A percentile compares a stretch with the other conserved stretches of the same genome.
phyloP scores from a whole-genome alignment of 345 rosid species.

The Eucalyptus curtisii region DNA sequence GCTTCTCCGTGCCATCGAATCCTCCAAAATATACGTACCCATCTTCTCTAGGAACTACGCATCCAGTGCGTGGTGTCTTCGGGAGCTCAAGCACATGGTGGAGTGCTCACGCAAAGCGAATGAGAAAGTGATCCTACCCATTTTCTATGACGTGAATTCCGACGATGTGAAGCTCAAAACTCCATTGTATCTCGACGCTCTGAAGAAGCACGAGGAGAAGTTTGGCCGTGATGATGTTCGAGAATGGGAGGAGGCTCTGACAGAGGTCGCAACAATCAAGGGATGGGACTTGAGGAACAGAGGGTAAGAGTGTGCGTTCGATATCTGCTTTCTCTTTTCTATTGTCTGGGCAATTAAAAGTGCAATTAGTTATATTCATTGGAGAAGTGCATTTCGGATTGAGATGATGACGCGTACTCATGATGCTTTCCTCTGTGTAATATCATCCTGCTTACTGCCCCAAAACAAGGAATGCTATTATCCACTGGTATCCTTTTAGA shows the following conservation, averaged over 20 bases:
- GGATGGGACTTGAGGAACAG: neutral
- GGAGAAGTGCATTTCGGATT: neutral
- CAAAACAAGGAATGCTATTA: neutral
- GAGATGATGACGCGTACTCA: neutral
- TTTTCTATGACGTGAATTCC: neutral
- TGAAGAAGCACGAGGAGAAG: neutral
- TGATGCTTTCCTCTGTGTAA: neutral
- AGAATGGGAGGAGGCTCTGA: neutral
- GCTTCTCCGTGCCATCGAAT: neutral
- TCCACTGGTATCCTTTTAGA: neutral
- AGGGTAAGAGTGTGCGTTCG: neutral
- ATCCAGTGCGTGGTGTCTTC: neutral
- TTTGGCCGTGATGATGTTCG: neutral
- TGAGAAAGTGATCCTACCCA: neutral
- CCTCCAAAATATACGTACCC: neutral
- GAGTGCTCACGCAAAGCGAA: neutral
- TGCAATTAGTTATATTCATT: fast-evolving
- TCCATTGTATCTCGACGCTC: neutral
- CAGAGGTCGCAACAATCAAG: neutral
- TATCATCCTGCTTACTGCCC: neutral
- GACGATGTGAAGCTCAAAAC: neutral
- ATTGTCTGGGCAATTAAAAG: neutral
- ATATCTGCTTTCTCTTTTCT: neutral
- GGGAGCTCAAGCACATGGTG: neutral
- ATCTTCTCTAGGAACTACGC: neutral